phyloP scores from a whole-genome alignment of 257 asterid species.

The Nicotiana undulata region DNA sequence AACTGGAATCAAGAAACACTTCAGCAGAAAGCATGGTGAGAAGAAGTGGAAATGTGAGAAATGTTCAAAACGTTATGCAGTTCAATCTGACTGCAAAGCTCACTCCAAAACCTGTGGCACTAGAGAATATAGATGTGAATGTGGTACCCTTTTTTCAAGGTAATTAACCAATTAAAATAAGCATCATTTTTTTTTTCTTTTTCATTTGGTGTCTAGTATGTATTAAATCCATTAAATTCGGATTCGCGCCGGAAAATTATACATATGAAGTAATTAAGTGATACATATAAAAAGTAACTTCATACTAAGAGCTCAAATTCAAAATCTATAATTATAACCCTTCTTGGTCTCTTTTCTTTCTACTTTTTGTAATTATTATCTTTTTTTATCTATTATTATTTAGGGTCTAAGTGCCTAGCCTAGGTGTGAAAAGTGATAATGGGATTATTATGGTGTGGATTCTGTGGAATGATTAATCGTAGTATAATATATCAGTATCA shows the following conservation, averaged over 20 bases:
- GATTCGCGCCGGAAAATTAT: too few species aligned
- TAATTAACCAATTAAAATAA: not conserved
- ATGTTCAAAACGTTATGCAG: slow-evolving; percentile 81
- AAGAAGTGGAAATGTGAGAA: slow-evolving; percentile 91
- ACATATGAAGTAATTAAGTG: too few species aligned
- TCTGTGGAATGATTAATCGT: too few species aligned
- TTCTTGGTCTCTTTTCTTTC: not conserved
- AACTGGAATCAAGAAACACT: slow-evolving; percentile 93
- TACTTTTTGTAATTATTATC: not conserved
- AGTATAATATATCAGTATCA: not conserved
- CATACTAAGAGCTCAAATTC: too few species aligned
- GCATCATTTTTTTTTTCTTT: too few species aligned
- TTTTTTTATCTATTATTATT: not conserved
- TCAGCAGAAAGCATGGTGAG: slow-evolving; percentile 86
- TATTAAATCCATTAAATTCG: too few species aligned
- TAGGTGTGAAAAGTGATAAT: not conserved
- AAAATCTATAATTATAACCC: too few species aligned
- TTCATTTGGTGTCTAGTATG: too few species aligned
- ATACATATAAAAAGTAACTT: too few species aligned
- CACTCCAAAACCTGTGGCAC: slow-evolving; percentile 94
- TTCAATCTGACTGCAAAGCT: slow-evolving; percentile 91
- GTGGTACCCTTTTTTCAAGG: slow-evolving; percentile 96
- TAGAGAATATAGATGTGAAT: slow-evolving; percentile 85
- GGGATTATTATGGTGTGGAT: not conserved
- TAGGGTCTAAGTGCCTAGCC: not conserved